phyloP scores from a whole-genome alignment of 495 filamentous ascomycete genomes.

The Aspergillus indologenus region DNA sequence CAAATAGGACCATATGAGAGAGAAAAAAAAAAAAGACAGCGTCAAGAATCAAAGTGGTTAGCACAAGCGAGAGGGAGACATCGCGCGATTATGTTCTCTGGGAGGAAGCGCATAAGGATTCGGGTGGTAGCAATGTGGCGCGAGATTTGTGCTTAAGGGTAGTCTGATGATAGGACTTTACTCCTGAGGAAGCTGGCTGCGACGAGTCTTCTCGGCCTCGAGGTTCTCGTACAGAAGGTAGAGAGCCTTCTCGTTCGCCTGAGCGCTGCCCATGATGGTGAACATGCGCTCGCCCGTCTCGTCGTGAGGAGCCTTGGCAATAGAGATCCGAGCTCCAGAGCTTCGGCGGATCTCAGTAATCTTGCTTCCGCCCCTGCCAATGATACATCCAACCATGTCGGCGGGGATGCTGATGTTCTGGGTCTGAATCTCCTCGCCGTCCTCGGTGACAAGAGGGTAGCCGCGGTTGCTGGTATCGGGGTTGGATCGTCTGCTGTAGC shows the following conservation, averaged over 20 bases:
- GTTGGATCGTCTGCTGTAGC: conserved; percentile 73
- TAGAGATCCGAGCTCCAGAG: conserved; percentile 94
- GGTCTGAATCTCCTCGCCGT: conserved; percentile 95
- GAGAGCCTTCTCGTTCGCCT: conserved; percentile 89
- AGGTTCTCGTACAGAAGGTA: conserved; percentile 98
- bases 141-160: conserved; percentile 3
- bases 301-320: conserved; percentile 96
- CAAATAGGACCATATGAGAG: conserved; percentile 43
- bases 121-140: conserved; percentile 2
- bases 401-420: conserved; percentile 99
- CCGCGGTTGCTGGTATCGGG: conserved; percentile 70
- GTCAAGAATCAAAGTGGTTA: conserved; percentile 37
- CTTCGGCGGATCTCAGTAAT: conserved; percentile 97
- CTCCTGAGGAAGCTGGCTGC: conserved; percentile 77
- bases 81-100: conserved; percentile 13
- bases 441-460: conserved; percentile 82
- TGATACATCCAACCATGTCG: conserved; percentile 99
- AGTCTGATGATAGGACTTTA: conserved; percentile 23
- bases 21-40: conserved; percentile 41
- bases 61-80: conserved; percentile 16
- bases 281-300: conserved; percentile 99
- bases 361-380: conserved; percentile 89
- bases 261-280: conserved; percentile 92
- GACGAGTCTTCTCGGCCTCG: conserved; percentile 96
- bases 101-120: conserved; percentile 7